Percentiles rank a stretch among this genome's conserved stretches.
Evolutionary conservation across 176 grass and related monocot species (phyloP).

Genomic region (Bonia amplexicaulis): DNA sequence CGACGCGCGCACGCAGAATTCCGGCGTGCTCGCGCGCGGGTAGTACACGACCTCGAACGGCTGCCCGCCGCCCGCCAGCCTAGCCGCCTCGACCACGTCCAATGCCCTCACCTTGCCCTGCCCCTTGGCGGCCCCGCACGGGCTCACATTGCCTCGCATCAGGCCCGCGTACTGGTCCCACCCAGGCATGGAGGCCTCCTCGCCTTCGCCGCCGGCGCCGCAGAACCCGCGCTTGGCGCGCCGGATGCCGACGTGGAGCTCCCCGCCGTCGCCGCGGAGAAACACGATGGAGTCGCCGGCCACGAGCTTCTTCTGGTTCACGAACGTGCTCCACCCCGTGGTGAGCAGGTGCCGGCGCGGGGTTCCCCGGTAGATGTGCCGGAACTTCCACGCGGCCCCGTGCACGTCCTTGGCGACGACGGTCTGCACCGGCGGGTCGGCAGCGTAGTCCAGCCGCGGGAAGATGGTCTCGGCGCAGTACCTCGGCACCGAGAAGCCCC

Average conservation of each 20-base stretch:
- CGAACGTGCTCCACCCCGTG: slow-evolving; percentile 94
- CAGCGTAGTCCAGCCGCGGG: slow-evolving; percentile 80
- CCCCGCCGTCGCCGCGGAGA: slow-evolving; percentile 63
- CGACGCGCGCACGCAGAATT: slow-evolving; percentile 64
- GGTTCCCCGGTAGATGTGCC: slow-evolving; percentile 93
- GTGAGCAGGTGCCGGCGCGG: slow-evolving; percentile 87
- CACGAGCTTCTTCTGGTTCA: slow-evolving; percentile 92
- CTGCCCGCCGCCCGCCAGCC: slow-evolving; percentile 42
- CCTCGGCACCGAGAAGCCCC: slow-evolving; percentile 87
- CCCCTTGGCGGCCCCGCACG: slow-evolving; percentile 25
- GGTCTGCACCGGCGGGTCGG: slow-evolving; percentile 77
- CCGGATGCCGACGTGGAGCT: slow-evolving; percentile 80
- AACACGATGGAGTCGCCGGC: slow-evolving; percentile 89
- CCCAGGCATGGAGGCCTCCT: slow-evolving; percentile 23
- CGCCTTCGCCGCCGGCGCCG: slow-evolving; percentile 29
- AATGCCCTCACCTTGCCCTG: slow-evolving; percentile 49
- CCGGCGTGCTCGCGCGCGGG: slow-evolving; percentile 81
- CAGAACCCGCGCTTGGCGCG: slow-evolving; percentile 51
- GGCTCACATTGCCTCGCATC: slow-evolving; percentile 34
- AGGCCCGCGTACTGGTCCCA: slow-evolving; percentile 38
- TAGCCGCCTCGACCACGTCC: slow-evolving; percentile 56
- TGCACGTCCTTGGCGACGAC: slow-evolving; percentile 91
- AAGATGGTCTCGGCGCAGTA: slow-evolving; percentile 98
- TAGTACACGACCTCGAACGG: slow-evolving; percentile 75
- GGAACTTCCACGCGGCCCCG: slow-evolving; percentile 74